Evolutionary conservation across 2,329 filamentous ascomycete genomes (phyloP), one percentile per base, ranked within the genome.

Genomic region (Fusarium burgessii): DNA sequence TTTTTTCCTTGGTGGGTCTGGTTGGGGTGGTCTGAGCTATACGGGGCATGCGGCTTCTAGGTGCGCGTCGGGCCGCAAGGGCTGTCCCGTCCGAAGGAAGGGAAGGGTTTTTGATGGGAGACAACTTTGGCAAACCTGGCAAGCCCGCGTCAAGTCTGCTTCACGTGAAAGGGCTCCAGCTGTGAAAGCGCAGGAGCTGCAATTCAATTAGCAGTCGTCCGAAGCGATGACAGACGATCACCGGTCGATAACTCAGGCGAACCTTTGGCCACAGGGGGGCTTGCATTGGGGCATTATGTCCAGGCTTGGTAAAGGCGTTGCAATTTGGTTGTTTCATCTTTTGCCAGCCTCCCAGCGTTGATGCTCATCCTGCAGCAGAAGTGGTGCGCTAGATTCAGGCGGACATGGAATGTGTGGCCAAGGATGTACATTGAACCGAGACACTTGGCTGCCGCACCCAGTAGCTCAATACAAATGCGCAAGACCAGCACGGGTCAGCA

Each of bases 61-160:
- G 61, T 72, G 74, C 74, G 74, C 74, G 71, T 76, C 74, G 74
- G 74, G 74, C 74, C 74, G 74, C 74, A 76, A 76, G 72, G 74
- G 72, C 66, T 76, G 67, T 74, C 71, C 74, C 70, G 74, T 66
- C 70, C 58, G 59, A 70, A 68, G 67, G 63, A 68, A 70, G 70
- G 67, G 65, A 73, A 66, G 62, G 42, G 61, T 54, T 64, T 66
- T 70, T 62, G 63, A 71, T 70, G 68, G 68, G 70, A 69, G 69
- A 71, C 47, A 65, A 68, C 42, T 60, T 71, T 67, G 62, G 57
- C 43, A 67, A 68, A 65, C 68, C 71, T 70, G 64, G 73, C 66
- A 75, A 68, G 62, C 70, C 70, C 70, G 74, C 72, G 74, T 76
- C 68, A 75, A 71, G 62, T 63, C 58, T 56, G 63, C 68, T 76